These are phyloP conservation scores for Cyberlindnera veronae DNA, from an alignment of 805 yeast species.

Conservation along the genomic window DNA sequence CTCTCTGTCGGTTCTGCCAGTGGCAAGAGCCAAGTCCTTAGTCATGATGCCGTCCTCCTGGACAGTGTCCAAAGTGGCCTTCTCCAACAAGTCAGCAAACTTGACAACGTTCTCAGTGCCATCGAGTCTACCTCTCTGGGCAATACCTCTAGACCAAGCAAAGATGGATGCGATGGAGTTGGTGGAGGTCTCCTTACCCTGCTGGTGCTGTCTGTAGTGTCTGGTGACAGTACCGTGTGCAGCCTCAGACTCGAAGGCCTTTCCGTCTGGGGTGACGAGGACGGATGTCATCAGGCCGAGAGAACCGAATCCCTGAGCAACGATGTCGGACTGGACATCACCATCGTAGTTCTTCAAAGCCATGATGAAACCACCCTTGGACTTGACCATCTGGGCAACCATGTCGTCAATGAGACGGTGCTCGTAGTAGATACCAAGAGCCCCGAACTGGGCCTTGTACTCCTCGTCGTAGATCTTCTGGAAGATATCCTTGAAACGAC, in stretches of 20 bases:
- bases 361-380: slow-evolving; percentile 90
- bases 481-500: slow-evolving; percentile 92
- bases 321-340: slow-evolving; percentile 94
- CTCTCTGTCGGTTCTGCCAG: slow-evolving; percentile 80
- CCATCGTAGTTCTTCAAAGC: slow-evolving; percentile 98
- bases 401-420: slow-evolving; percentile 96
- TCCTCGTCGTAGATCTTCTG: slow-evolving; percentile 69
- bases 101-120: slow-evolving; percentile 77
- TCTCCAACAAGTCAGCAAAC: slow-evolving; percentile 77
- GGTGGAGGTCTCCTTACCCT: slow-evolving; percentile 95
- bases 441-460: slow-evolving; percentile 70
- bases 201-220: slow-evolving; percentile 93
- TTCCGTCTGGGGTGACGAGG: slow-evolving; percentile 95
- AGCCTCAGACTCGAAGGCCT: slow-evolving; percentile 93
- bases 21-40: slow-evolving; percentile 88
- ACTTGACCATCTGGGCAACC: slow-evolving; percentile 98
- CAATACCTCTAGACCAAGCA: slow-evolving; percentile 94
- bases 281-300: slow-evolving; percentile 96
- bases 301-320: slow-evolving; percentile 97
- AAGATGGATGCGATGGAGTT: slow-evolving; percentile 96
- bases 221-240: slow-evolving; percentile 99
- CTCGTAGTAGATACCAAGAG: slow-evolving; percentile 88
- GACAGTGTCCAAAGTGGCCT: slow-evolving; percentile 85
- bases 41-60: slow-evolving; percentile 86
- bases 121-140: slow-evolving; percentile 90